Evolutionary conservation across 2,329 filamentous ascomycete species (phyloP), one percentile per base, ranked within the genome.

Genomic region (Neofusicoccum sp.): DNA sequence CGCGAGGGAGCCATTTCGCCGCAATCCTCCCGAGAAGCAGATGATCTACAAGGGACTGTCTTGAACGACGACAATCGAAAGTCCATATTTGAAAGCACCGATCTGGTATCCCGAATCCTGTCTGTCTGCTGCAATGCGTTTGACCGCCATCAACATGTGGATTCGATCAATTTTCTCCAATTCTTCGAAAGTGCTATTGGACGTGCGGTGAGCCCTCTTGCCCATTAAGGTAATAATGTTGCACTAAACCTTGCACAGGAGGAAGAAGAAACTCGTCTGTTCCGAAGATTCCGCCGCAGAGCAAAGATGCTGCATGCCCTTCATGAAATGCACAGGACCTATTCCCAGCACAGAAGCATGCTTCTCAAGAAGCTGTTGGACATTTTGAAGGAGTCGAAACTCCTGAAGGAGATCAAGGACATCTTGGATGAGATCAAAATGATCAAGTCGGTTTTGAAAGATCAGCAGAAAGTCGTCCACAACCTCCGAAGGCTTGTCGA

Each of bases 381-480:
- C 58, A 87, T 88, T 54, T 81, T 82, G 40, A 75, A 78, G 4
- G 85, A 88, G 68, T 87, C 85, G 0, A 79, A 83, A 53, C 76
- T 88, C 0, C 76, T 89, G 0, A 80, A 83, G 0, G 86, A 89
- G 65, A 84, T 84, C 48, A 88, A 88, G 68, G 86, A 89, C 66
- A 87, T 89, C 58, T 81, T 84, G 20, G 86, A 89, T 66, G 86
- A 89, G 70, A 79, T 89, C 20, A 84, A 84, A 66, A 88, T 88
- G 73, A 82, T 89, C 31, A 71, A 70, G 3, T 81, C 80, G 58
- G 78, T 85, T 0, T 71, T 85, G 1, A 76, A 80, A 48, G 76
- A 82, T 34, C 83, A 85, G 64, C 67, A 75, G 3, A 70, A 73
- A 31, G 77, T 83, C 0, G 71, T 84, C 1, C 72, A 70, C 1